Evolutionary conservation across 257 asterid genomes (phyloP).

Genomic region (Apocynum venetum): DNA sequence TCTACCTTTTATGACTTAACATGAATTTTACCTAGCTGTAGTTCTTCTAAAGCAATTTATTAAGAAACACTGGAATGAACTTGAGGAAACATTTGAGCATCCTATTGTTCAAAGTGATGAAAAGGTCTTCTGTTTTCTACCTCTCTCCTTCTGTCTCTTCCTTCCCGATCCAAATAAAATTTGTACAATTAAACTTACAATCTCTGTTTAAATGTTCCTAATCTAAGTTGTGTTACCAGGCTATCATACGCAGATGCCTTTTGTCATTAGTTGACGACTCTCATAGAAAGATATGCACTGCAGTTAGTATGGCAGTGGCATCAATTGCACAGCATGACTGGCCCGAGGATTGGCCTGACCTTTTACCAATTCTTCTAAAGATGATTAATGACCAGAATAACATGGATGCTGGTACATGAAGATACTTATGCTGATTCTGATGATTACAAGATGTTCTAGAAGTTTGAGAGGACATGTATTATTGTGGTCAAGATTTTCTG

Average conservation of each 20-base stretch:
- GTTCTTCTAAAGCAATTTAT: conserved; percentile 85
- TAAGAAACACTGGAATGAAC: conserved; percentile 83
- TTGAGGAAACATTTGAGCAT: conserved; percentile 82
- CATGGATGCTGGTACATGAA: conserved; percentile 57
- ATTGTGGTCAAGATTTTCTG: conserved; percentile 1
- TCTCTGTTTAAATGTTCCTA: conserved; percentile 8
- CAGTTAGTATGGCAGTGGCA: conserved; percentile 84
- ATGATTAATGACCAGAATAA: conserved; percentile 60
- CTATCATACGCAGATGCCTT: conserved; percentile 58
- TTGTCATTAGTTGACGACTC: conserved; percentile 71
- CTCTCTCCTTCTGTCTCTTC: conserved; percentile 9
- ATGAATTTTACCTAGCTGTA: conserved; percentile 69
- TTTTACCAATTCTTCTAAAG: conserved; percentile 62
- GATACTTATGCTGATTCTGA: conserved; percentile 11
- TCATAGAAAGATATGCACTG: conserved; percentile 74
- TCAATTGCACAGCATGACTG: conserved; percentile 79
- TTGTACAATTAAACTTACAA: neutral
- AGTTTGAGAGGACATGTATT: neutral
- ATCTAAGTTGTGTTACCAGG: conserved; percentile 42
- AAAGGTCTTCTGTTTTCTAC: conserved; percentile 46
- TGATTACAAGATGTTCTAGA: neutral
- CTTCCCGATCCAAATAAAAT: neutral
- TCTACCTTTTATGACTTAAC: conserved; percentile 51
- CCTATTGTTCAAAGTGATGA: conserved; percentile 73
- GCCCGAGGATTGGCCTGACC: conserved; percentile 97